Base-by-base conservation (phyloP, 345 rosid species). In the Hibiscus mutabilis region DNA sequence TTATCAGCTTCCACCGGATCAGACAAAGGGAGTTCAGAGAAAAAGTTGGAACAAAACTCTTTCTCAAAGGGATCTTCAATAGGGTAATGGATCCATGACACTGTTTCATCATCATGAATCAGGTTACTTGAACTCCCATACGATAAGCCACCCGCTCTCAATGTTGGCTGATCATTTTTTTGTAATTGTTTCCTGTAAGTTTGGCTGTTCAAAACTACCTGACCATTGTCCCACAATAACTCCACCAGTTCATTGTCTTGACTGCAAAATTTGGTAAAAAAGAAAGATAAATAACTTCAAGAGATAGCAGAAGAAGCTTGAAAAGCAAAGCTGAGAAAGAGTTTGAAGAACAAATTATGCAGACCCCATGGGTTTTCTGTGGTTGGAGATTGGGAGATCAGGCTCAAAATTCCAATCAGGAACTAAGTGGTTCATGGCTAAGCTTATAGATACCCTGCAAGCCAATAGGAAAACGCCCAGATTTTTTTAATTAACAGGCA, bases 191-290 rank as follows among this genome's bases (percentile, higher is more conserved):
- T 82, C 69, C 85, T 81, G 0, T 80, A 86, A 11, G 82, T 79
- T 76, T 88, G 96, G 80, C 84, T 86, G 46, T 80, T 80, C 67
- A 85, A 57, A 76, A 90, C 89, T 15, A 90, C 85, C 64, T 84
- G 83, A 56, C 93, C 96, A 75, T 86, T 84, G 73, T 74, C 76
- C 93, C 93, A 90, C 73, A 86, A 24, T 58, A 90, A 79, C 85
- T 90, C 96, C 65, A 83, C 88, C 31, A 90, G 79, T 73, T 88
- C 91, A 75, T 79, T 76, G 42, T 85, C 81, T 68, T 80, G 76
- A 71, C 96, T 90, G 84, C 49, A 72, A 60, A 72, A 61, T 37
- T 66, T 37, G 6, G 66, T 72, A 68, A 62, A 33, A 29, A 71
- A 61, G 27, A 18, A 10, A 3, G 16, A 19, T 13, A 3, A 24